These are phyloP conservation scores for Lachnellula occidentalis DNA, from an alignment of 2,329 filamentous ascomycete genomes.

Conservation along the genomic window DNA sequence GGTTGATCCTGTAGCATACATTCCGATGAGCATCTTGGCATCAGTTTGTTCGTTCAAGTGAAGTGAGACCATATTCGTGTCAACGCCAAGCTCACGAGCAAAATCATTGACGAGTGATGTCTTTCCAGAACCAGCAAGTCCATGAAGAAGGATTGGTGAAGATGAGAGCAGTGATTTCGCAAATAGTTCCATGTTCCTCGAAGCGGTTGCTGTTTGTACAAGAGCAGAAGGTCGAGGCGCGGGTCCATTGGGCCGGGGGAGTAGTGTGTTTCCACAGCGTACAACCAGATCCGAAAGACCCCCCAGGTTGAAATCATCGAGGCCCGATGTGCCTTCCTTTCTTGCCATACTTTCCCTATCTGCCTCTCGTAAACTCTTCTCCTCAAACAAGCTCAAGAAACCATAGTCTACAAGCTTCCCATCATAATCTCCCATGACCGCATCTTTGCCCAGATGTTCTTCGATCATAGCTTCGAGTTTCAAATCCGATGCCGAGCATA, in stretches of 20 bases:
- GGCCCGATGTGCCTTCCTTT: background rate
- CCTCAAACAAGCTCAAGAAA: constrained; percentile 59
- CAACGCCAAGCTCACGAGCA: constrained; percentile 72
- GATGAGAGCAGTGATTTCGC: constrained; percentile 60
- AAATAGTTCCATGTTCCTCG: constrained; percentile 64
- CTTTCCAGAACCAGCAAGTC: constrained; percentile 83
- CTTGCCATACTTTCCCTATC: constrained; percentile 6
- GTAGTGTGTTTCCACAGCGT: constrained; percentile 59
- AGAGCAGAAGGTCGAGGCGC: constrained; percentile 46
- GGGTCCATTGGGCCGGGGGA: constrained; percentile 56
- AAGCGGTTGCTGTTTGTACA: constrained; percentile 67
- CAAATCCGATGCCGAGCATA: constrained; percentile 73
- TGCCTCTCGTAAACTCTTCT: constrained; percentile 31
- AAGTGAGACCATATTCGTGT: constrained; percentile 80
- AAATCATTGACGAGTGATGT: constrained; percentile 80
- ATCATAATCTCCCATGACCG: constrained; percentile 69
- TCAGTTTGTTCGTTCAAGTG: constrained; percentile 98
- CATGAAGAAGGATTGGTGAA: constrained; percentile 74
- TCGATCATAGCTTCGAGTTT: constrained; percentile 68
- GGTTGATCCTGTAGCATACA: constrained; percentile 84
- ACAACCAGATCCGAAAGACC: constrained; percentile 55
- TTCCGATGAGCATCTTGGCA: constrained; percentile 88
- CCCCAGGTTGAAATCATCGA: constrained; percentile 28
- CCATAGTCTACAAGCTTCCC: constrained; percentile 70
- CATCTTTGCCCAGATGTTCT: constrained; percentile 56